Percentiles rank a stretch among this genome's conserved stretches.
These are phyloP conservation scores for Fusarium sp. DNA, from an alignment of 2,329 filamentous ascomycete species.

Conservation along the genomic window DNA sequence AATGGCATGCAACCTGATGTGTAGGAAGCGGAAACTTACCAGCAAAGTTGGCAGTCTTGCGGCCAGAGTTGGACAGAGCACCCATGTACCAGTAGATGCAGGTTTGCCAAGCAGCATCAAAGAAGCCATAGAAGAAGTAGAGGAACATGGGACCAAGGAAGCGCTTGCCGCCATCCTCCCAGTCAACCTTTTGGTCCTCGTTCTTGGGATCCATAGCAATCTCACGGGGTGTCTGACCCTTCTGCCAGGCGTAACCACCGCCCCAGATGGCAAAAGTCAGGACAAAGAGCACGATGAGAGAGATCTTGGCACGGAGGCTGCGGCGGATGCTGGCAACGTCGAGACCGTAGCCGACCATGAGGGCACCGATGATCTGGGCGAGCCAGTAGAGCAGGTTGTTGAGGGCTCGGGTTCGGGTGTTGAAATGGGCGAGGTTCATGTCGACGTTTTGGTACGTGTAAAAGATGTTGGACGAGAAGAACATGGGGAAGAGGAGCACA, in stretches of 20 bases:
- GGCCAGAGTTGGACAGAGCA: constrained; percentile 87
- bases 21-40: constrained; percentile 18
- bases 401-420: constrained; percentile 65
- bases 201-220: constrained; percentile 54
- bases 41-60: constrained; percentile 87
- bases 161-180: constrained; percentile 55
- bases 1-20: too few relatives aligned
- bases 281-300: constrained; percentile 59
- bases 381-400: constrained; percentile 68
- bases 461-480: constrained; percentile 67
- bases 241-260: constrained; percentile 74
- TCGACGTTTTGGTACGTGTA: constrained; percentile 68
- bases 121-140: constrained; percentile 78
- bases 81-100: constrained; percentile 76
- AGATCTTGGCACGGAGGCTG: constrained; percentile 58
- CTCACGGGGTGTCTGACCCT: constrained; percentile 59
- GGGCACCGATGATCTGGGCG: constrained; percentile 65
- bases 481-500: constrained; percentile 60
- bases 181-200: constrained; percentile 54
- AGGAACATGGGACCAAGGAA: constrained; percentile 74
- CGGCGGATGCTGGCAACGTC: constrained; percentile 58
- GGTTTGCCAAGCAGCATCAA: constrained; percentile 74
- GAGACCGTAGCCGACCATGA: constrained; percentile 59
- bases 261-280: constrained; percentile 67
- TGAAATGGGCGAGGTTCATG: constrained; percentile 66